Evolutionary conservation across 768 basidiomycete genomes (phyloP), one percentile per base, ranked within the genome.

Genomic region (Lentinula lateritia): DNA sequence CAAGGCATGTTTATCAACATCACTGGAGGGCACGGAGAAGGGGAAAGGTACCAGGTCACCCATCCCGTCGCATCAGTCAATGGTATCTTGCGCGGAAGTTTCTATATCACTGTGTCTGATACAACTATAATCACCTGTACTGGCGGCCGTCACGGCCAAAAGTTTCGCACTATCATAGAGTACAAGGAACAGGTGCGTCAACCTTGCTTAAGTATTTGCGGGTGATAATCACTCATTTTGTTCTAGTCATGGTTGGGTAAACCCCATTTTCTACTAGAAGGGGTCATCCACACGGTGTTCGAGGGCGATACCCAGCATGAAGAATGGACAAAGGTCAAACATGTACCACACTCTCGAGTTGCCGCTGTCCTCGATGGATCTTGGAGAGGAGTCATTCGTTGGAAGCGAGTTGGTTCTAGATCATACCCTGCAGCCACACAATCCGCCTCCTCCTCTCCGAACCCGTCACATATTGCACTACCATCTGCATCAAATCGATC

Each of bases 21-120:
- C 52, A 89, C 81, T 0, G 88, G 87, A 28, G 93, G 85, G 12
- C 81, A 73, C 58, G 93, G 85, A 48, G 85, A 80, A 66, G 95
- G 89, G 65, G 96, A 90, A 77, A 73, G 78, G 58, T 97, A 97
- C 69, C 86, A 90, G 66, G 86, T 98, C 68, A 91, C 92, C 1
- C 95, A 98, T 69, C 97, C 96, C 16, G 77, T 86, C 35, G 97
- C 94, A 18, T 79, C 82, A 53, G 93, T 98, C 55, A 97, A 98
- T 67, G 97, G 96, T 6, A 85, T 99, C 38, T 74, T 99, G 52
- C 83, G 94, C 60, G 96, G 95, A 0, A 88, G 84, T 68, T 95
- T 95, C 73, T 99, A 98, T 68, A 84, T 93, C 50, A 97, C 94
- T 0, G 84, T 97, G 50, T 76, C 82, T 45, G 93, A 94, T 61